Evolutionary conservation across 805 yeast species (phyloP).

Genomic region (Kuraishia ogatae): DNA sequence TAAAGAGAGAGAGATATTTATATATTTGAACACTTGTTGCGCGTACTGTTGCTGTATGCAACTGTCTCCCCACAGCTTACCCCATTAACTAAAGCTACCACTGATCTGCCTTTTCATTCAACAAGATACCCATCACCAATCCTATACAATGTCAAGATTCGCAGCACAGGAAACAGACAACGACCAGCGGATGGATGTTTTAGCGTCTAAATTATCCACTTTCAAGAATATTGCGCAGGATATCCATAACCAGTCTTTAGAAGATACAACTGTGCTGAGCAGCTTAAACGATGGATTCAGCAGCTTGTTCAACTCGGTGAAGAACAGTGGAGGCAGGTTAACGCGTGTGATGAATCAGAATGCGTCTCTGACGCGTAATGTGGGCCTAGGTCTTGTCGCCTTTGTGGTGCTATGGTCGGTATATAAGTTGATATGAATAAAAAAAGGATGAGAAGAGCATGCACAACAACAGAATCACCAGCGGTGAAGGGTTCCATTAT

Average conservation of each 20-base stretch:
- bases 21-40: too few relatives aligned
- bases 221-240: constrained; percentile 62
- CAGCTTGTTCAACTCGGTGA: constrained; percentile 37
- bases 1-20: too few relatives aligned
- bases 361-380: constrained; percentile 50
- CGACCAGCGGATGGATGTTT: constrained; percentile 50
- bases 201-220: constrained; percentile 58
- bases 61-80: too few relatives aligned
- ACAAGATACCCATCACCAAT: neutral
- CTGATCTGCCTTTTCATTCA: too few relatives aligned
- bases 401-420: constrained; percentile 53
- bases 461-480: too few relatives aligned
- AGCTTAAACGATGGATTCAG: constrained; percentile 43
- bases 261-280: constrained; percentile 33
- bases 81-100: too few relatives aligned
- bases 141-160: constrained; percentile 16
- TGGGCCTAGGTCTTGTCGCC: constrained; percentile 41
- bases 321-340: constrained; percentile 41
- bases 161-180: constrained; percentile 35
- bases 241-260: constrained; percentile 54
- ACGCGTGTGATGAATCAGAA: constrained; percentile 51
- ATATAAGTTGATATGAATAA: constrained; percentile 33
- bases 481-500: too few relatives aligned
- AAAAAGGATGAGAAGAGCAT: too few relatives aligned
- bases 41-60: too few relatives aligned